These are phyloP conservation scores for Candida insectorum DNA, from an alignment of 805 yeast species.

Conservation along the genomic window DNA sequence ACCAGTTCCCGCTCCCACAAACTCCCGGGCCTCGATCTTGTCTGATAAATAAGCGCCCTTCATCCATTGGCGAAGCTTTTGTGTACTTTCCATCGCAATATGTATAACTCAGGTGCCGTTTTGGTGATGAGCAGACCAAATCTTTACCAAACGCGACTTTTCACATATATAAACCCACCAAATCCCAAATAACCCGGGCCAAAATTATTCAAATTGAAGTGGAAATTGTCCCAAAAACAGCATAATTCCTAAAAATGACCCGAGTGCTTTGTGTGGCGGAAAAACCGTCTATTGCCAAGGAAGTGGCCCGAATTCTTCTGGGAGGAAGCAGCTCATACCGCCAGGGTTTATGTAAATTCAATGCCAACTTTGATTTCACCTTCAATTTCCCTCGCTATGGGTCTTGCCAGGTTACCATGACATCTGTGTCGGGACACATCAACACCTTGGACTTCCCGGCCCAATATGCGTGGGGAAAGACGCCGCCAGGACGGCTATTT, in stretches of 20 bases:
- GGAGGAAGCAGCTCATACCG: conserved; percentile 60
- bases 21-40: conserved; percentile 4
- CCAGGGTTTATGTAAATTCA: conserved; percentile 54
- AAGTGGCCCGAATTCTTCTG: conserved; percentile 69
- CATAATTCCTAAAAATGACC: background rate
- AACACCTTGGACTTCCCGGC: conserved; percentile 62
- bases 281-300: conserved; percentile 90
- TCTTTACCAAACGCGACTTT: too few relatives aligned
- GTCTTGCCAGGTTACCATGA: conserved; percentile 78
- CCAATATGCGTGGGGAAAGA: conserved; percentile 61
- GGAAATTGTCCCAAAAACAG: too few relatives aligned
- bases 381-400: conserved; percentile 65
- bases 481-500: conserved; percentile 63
- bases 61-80: too few relatives aligned
- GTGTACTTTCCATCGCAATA: too few relatives aligned
- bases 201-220: too few relatives aligned
- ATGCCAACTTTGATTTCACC: conserved; percentile 75
- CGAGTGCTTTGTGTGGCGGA: conserved; percentile 89
- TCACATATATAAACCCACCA: too few relatives aligned
- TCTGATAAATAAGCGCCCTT: conserved; percentile 5
- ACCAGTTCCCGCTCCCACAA: conserved; percentile 52
- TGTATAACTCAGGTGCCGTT: too few relatives aligned
- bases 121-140: too few relatives aligned
- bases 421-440: conserved; percentile 89
- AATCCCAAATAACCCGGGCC: too few relatives aligned